Percentiles rank a stretch among this genome's conserved stretches.
Evolutionary conservation across 192 early-diverging fungal genomes (phyloP).

Genomic region (Allomyces macrogynus): DNA sequence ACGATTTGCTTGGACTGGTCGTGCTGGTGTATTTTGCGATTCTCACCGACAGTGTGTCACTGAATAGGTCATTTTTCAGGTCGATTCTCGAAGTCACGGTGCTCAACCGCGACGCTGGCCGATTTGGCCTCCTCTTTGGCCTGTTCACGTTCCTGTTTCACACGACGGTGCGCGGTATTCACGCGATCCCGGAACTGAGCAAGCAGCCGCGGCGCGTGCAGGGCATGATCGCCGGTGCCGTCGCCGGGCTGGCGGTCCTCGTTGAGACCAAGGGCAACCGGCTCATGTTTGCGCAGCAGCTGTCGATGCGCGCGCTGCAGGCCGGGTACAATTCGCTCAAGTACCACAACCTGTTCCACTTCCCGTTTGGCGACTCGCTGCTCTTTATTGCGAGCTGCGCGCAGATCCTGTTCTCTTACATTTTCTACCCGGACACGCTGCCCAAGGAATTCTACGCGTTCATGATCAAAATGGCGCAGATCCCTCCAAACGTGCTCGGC

Average conservation of each 20-base stretch:
- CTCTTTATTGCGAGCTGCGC: conserved; percentile 10
- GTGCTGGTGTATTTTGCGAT: too few species aligned
- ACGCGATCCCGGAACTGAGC: neutral
- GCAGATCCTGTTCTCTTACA: neutral
- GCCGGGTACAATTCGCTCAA: conserved; percentile 20
- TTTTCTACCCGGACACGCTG: neutral
- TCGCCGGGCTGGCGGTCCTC: conserved; percentile 18
- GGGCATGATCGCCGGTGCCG: conserved; percentile 9
- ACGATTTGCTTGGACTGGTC: neutral
- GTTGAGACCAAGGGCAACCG: conserved; percentile 18
- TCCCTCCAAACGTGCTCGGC: neutral
- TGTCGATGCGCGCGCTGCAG: conserved; percentile 16
- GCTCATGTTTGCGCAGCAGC: conserved; percentile 22
- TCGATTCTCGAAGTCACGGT: neutral
- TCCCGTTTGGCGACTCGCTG: conserved; percentile 21
- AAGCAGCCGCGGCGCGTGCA: neutral
- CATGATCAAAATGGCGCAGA: conserved; percentile 1
- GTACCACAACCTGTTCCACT: conserved; percentile 11
- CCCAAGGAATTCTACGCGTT: neutral
- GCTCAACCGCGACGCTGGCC: neutral
- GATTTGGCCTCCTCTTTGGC: neutral
- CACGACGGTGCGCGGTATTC: neutral
- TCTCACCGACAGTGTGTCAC: too few species aligned
- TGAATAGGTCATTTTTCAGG: neutral
- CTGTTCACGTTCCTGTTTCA: neutral